Evolutionary conservation across 2,329 filamentous ascomycete species (phyloP).

Genomic region (Niveomyces coronatus): DNA sequence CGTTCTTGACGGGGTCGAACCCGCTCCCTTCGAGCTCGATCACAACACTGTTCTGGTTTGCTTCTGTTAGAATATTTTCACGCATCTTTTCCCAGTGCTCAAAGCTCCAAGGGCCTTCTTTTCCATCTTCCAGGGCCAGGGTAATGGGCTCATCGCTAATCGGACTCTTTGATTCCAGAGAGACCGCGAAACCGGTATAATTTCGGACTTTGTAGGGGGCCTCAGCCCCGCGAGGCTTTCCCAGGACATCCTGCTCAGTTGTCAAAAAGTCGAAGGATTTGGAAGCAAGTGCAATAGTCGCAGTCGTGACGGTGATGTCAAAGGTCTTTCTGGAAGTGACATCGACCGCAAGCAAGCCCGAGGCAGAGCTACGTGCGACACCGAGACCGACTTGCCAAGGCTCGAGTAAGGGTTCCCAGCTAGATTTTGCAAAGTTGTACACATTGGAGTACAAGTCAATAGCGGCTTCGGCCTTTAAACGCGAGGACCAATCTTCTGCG

Average conservation of each 20-base stretch:
- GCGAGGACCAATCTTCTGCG: slow-evolving; percentile 84
- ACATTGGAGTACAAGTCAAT: slow-evolving; percentile 93
- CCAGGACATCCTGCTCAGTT: slow-evolving; percentile 75
- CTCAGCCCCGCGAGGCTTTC: slow-evolving; percentile 84
- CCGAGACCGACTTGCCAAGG: slow-evolving; percentile 94
- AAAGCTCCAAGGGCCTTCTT: slow-evolving; percentile 91
- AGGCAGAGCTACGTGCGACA: slow-evolving; percentile 65
- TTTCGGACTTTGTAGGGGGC: slow-evolving; percentile 91
- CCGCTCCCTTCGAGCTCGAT: slow-evolving; percentile 85
- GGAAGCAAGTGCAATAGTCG: slow-evolving; percentile 83
- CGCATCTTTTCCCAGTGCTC: slow-evolving; percentile 95
- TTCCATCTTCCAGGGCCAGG: slow-evolving; percentile 72
- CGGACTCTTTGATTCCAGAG: slow-evolving; percentile 67
- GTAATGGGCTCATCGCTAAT: slow-evolving; percentile 58
- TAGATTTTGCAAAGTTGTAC: slow-evolving; percentile 98
- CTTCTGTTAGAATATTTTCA: slow-evolving; percentile 81
- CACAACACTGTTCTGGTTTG: slow-evolving; percentile 66
- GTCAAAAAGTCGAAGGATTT: slow-evolving; percentile 89
- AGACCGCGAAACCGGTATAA: slow-evolving; percentile 85
- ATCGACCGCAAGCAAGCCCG: slow-evolving; percentile 71
- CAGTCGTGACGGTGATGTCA: slow-evolving; percentile 85
- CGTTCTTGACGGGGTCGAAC: slow-evolving; percentile 81
- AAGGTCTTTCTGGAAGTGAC: slow-evolving; percentile 81
- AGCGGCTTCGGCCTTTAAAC: slow-evolving; percentile 76
- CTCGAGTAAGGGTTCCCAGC: slow-evolving; percentile 93